Evolutionary conservation across 2,329 filamentous ascomycete species (phyloP), one percentile per base, ranked within the genome.

Genomic region (Hypoxylon sp.): DNA sequence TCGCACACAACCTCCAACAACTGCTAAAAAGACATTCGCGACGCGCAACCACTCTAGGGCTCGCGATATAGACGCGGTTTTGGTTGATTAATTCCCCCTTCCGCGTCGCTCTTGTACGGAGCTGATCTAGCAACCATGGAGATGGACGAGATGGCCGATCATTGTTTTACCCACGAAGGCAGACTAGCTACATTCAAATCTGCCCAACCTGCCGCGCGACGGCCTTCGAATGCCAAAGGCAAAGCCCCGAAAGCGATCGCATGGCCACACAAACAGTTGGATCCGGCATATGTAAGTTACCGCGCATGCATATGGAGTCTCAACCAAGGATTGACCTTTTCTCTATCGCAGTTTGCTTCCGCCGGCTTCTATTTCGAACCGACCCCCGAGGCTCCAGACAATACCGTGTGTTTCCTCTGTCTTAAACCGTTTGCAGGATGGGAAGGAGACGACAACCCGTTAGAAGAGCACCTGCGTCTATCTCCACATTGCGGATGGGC

Each of bases 311-410:
- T 17, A 46, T 4, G 15, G 8, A 41, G 62, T 26, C 11, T 10
- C 2, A 5, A 20, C 71, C 51, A 65, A 51, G 43, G 49, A 19
- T 60, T 58, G 41, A 66, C 61, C 32, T 62, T 62, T 30, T 51
- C 47, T 52, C 11, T 49, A 32, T 43, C 49, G 46, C 74, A 97
- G 91, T 89, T 99, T 72, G 94, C 95, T 4, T 88, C 87, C 73
- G 94, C 95, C 59, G 95, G 95, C 37, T 97, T 99, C 80, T 95
- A 90, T 79, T 98, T 92, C 79, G 87, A 89, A 64, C 94, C 95
- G 1, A 87, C 86, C 13, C 83, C 87, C 53, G 85, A 87, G 48
- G 91, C 89, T 73, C 89, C 89, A 37, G 95, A 99, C 77, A 98
- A 98, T 77, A 92, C 92, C 49, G 86, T 88, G 70, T 99, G 95